phyloP scores from a whole-genome alignment of 495 filamentous ascomycete species.

The Aspergillus kassunensis region DNA sequence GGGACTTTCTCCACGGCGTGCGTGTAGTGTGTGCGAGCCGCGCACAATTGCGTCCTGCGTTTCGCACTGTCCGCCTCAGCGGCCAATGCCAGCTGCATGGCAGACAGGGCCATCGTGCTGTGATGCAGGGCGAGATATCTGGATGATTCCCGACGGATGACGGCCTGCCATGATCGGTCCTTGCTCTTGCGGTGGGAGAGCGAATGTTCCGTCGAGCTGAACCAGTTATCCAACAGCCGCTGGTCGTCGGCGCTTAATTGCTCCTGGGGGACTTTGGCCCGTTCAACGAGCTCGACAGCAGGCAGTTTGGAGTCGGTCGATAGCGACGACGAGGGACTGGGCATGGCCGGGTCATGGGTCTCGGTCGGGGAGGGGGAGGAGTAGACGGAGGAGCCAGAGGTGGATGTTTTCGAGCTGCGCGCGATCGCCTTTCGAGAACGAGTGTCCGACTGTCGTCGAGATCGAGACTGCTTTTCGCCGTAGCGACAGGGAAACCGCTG shows the following conservation, averaged over 20 bases:
- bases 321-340: not conserved
- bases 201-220: not conserved
- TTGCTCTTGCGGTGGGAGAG: not conserved
- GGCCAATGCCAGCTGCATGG: not conserved
- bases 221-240: not conserved
- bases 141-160: not conserved
- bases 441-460: not conserved
- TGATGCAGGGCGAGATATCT: not conserved
- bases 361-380: slow-evolving; percentile 1
- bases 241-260: not conserved
- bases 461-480: not conserved
- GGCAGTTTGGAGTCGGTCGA: not conserved
- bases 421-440: not conserved
- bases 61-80: not conserved
- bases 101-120: not conserved
- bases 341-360: not conserved
- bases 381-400: not conserved
- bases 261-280: not conserved
- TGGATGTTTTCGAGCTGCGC: not conserved
- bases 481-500: not conserved
- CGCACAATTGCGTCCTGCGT: not conserved
- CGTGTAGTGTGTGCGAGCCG: not conserved
- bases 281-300: not conserved
- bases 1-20: not conserved
- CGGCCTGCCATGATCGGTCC: slow-evolving; percentile 3